A percentile compares a stretch with the other conserved stretches of the same genome.
These are phyloP conservation scores for Allium fistulosum DNA, from an alignment of 106 monocot genomes.

Conservation along the genomic window DNA sequence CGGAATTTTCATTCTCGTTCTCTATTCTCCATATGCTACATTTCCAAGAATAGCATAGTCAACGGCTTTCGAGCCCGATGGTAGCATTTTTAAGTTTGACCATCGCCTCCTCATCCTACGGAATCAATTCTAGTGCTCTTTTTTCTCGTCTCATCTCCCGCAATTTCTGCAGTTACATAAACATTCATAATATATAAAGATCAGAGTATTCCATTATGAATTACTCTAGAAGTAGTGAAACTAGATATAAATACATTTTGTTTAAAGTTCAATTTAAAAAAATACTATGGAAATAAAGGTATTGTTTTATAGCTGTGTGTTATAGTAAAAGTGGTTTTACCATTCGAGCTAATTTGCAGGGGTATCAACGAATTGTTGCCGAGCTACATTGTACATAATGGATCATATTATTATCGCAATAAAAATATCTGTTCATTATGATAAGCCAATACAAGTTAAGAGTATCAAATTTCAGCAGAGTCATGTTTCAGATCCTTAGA, in stretches of 20 bases:
- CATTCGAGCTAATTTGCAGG: conserved; percentile 50
- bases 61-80: conserved; percentile 65
- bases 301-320: neutral
- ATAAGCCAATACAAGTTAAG: neutral
- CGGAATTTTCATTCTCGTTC: conserved; percentile 56
- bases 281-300: neutral
- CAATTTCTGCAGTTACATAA: conserved; percentile 27
- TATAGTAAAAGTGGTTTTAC: conserved; percentile 17
- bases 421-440: neutral
- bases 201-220: neutral
- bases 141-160: conserved; percentile 48
- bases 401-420: neutral
- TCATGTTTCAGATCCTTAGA: conserved; percentile 25
- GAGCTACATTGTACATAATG: conserved; percentile 19
- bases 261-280: neutral
- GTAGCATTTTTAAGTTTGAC: conserved; percentile 70
- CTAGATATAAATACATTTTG: no score
- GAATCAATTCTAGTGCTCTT: conserved; percentile 42
- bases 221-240: neutral
- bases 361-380: conserved; percentile 29
- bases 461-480: conserved; percentile 29
- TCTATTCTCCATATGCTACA: conserved; percentile 72
- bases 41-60: conserved; percentile 68
- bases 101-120: conserved; percentile 44
- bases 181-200: no score